Percentiles rank a stretch among this genome's conserved stretches.
Evolutionary conservation across 805 yeast genomes (phyloP).

Genomic region (Pichia nanzhaoensis): DNA sequence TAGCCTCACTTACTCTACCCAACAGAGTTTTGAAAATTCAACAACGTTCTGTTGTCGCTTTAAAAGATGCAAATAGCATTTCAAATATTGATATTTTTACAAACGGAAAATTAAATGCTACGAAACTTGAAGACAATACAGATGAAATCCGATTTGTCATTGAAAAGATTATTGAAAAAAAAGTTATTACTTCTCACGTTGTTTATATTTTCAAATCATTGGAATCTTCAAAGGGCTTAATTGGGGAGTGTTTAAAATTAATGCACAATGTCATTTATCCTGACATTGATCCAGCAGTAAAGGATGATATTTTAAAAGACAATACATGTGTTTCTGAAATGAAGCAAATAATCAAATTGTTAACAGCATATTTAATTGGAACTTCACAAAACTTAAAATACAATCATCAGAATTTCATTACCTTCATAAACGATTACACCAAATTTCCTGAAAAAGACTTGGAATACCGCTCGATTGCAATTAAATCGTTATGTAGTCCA

Average conservation of each 20-base stretch:
- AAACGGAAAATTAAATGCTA: constrained; percentile 22
- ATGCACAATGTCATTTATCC: constrained; percentile 8
- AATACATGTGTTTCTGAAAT: constrained; percentile 7
- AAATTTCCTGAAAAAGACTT: constrained; percentile 15
- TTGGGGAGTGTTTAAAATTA: constrained; percentile 5
- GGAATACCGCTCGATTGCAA: constrained; percentile 29
- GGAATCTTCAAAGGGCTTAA: constrained; percentile 5
- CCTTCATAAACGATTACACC: constrained; percentile 14
- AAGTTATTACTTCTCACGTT: constrained; percentile 16
- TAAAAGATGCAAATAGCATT: constrained; percentile 32
- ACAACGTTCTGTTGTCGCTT: constrained; percentile 30
- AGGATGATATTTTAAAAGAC: background rate
- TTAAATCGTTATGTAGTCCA: constrained; percentile 39
- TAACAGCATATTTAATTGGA: constrained; percentile 34
- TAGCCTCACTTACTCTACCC: constrained; percentile 35
- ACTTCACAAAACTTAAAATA: constrained; percentile 22
- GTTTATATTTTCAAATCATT: constrained; percentile 4
- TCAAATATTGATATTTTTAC: constrained; percentile 23
- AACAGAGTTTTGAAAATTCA: constrained; percentile 27
- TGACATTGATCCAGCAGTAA: background rate
- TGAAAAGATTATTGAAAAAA: constrained; percentile 18
- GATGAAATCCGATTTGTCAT: constrained; percentile 22
- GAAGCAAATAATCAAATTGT: constrained; percentile 12
- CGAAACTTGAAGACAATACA: constrained; percentile 25
- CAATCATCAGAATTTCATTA: constrained; percentile 20